phyloP scores from a whole-genome alignment of 1,139 yeast genomes.

The Fermentozyma sake region DNA sequence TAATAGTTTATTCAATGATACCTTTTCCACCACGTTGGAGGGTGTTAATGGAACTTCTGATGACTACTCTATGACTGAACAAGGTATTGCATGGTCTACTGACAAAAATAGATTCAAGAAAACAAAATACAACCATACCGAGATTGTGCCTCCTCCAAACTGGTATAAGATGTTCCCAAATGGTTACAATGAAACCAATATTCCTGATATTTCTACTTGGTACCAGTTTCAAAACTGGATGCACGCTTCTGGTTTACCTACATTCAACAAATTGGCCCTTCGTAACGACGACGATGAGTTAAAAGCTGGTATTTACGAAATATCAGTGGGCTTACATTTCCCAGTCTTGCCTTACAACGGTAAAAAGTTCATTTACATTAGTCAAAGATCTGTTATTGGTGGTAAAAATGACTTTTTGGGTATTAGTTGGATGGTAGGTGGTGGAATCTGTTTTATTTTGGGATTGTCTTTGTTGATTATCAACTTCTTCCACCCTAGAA shows the following conservation, averaged over 20 bases:
- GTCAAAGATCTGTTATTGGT: constrained; percentile 85
- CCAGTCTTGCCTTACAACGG: constrained; percentile 85
- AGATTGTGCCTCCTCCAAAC: constrained; percentile 93
- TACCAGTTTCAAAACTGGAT: constrained; percentile 95
- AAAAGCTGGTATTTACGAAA: constrained; percentile 64
- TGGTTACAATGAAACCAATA: constrained; percentile 78
- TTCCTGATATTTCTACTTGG: constrained; percentile 80
- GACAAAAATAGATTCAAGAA: constrained; percentile 76
- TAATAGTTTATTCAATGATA: constrained; percentile 87
- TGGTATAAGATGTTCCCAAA: constrained; percentile 84
- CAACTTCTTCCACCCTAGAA: constrained; percentile 64
- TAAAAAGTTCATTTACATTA: constrained; percentile 69
- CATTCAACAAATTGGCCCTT: constrained; percentile 74
- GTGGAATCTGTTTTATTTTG: constrained; percentile 74
- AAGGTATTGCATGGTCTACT: constrained; percentile 83
- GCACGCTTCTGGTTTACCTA: constrained; percentile 89
- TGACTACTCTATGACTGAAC: constrained; percentile 59
- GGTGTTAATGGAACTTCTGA: constrained; percentile 42
- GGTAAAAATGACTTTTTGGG: constrained; percentile 89
- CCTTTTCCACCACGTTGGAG: constrained; percentile 51
- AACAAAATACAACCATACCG: constrained; percentile 63
- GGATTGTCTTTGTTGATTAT: constrained; percentile 56
- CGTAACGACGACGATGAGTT: constrained; percentile 70
- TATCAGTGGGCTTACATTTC: constrained; percentile 77
- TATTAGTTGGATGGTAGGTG: constrained; percentile 84